Conservation (phyloP, 768 basidiomycete genomes). For the Boletus subcaerulescens region DNA sequence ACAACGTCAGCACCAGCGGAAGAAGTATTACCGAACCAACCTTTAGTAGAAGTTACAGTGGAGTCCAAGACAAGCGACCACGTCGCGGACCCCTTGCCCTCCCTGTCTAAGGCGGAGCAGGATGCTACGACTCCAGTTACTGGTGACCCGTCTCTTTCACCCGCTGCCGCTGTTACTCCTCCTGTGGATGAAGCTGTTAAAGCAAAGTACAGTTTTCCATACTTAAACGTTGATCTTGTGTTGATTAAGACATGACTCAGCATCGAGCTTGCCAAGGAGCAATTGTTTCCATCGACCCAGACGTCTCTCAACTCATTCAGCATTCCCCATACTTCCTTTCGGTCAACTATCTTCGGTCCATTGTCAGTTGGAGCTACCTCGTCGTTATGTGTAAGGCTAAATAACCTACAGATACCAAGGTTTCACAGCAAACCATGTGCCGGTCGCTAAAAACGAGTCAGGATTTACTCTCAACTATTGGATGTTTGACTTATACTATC, state of each 20-base stretch:
- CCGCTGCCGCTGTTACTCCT: conserved; percentile 3
- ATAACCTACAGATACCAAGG: conserved; percentile 26
- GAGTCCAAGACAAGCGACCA: background rate
- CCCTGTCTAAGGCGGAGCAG: background rate
- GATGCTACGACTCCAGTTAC: conserved; percentile 11
- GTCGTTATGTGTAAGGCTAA: conserved; percentile 1
- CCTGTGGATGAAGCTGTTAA: conserved; percentile 22
- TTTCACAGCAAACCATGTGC: background rate
- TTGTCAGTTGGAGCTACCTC: conserved; percentile 41
- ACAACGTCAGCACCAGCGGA: background rate
- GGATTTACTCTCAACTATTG: conserved; percentile 2
- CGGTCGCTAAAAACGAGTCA: conserved; percentile 17
- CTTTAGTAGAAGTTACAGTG: conserved; percentile 1
- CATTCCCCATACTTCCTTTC: conserved; percentile 37
- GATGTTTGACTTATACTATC: background rate
- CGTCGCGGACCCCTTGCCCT: background rate
- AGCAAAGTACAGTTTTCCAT: conserved; percentile 19
- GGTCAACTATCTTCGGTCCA: conserved; percentile 66
- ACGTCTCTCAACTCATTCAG: conserved; percentile 20
- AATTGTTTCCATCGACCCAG: conserved; percentile 42
- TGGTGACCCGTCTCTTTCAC: conserved; percentile 4
- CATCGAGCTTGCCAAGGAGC: conserved; percentile 42
- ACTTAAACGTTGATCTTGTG: background rate
- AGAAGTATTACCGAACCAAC: background rate
- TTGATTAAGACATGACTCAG: conserved; percentile 25